These are phyloP conservation scores for Straminergon stramineum DNA, from an alignment of 225 moss, liverwort and hornwort genomes.

Conservation along the genomic window DNA sequence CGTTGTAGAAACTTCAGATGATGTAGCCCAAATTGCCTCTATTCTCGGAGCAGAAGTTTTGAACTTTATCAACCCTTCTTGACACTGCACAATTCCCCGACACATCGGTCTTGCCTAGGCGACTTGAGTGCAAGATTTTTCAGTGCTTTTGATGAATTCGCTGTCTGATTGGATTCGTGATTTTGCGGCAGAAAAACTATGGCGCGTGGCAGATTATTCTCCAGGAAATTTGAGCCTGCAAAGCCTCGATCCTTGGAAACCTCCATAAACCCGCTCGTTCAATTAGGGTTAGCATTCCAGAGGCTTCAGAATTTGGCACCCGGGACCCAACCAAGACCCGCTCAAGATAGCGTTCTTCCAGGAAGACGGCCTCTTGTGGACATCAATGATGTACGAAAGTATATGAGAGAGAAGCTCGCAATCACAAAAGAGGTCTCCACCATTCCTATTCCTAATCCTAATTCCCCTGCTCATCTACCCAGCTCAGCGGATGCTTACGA, in stretches of 20 bases:
- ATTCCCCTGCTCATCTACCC: not conserved
- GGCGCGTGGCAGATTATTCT: slow-evolving; percentile 38
- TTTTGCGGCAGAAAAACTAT: not conserved
- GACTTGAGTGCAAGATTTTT: not conserved
- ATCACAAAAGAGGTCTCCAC: not conserved
- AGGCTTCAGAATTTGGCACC: slow-evolving; percentile 25
- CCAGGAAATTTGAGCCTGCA: slow-evolving; percentile 10
- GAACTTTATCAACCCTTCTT: not conserved
- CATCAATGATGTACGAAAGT: not conserved
- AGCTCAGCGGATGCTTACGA: not conserved
- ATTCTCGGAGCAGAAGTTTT: not conserved
- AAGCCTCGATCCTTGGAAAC: not conserved
- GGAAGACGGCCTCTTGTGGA: slow-evolving; percentile 13
- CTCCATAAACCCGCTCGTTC: slow-evolving; percentile 24
- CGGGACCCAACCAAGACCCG: not conserved
- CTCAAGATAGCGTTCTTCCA: not conserved
- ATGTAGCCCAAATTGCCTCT: not conserved
- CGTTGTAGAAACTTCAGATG: not conserved
- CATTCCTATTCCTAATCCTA: not conserved
- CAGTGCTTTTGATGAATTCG: not conserved
- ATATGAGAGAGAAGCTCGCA: not conserved
- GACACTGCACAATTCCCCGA: not conserved
- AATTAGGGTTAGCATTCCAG: slow-evolving; percentile 41
- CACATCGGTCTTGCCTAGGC: too few species aligned
- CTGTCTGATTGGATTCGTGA: not conserved